These are phyloP conservation scores for Candida chilensis DNA, from an alignment of 805 yeast genomes.

Conservation along the genomic window DNA sequence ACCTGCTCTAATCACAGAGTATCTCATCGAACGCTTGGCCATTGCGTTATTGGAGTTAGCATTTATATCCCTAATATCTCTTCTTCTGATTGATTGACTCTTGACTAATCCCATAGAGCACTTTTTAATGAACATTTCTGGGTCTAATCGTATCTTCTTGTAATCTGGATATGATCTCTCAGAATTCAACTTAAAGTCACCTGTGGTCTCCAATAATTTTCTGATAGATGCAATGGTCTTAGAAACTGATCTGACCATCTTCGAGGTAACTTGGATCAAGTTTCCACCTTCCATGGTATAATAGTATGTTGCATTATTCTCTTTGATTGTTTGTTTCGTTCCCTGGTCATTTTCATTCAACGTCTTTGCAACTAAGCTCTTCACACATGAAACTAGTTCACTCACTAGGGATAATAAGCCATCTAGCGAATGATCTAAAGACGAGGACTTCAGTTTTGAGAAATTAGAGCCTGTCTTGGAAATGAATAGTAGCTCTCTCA, in stretches of 20 bases:
- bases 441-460: constrained; percentile 21
- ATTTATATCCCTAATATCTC: constrained; percentile 1
- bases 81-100: constrained; percentile 3
- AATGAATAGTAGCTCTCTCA: constrained; percentile 55
- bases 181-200: constrained; percentile 53
- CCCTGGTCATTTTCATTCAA: constrained; percentile 23
- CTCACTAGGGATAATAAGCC: constrained; percentile 50
- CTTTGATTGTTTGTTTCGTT: constrained; percentile 3
- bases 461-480: constrained; percentile 39
- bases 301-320: constrained; percentile 21
- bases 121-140: constrained; percentile 48
- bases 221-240: constrained; percentile 40
- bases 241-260: constrained; percentile 47
- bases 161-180: constrained; percentile 66
- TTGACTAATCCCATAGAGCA: constrained; percentile 57
- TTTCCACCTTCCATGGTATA: constrained; percentile 63
- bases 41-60: neutral
- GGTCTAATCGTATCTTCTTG: constrained; percentile 42
- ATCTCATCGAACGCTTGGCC: constrained; percentile 14
- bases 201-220: constrained; percentile 43
- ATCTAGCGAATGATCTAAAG: constrained; percentile 44
- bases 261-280: constrained; percentile 49
- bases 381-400: constrained; percentile 56
- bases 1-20: constrained; percentile 28
- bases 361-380: constrained; percentile 49